A percentile compares a stretch with the other conserved stretches of the same genome.
These are phyloP conservation scores for Cunninghamia lanceolata DNA, from an alignment of 75 land plant genomes.

Conservation along the genomic window DNA sequence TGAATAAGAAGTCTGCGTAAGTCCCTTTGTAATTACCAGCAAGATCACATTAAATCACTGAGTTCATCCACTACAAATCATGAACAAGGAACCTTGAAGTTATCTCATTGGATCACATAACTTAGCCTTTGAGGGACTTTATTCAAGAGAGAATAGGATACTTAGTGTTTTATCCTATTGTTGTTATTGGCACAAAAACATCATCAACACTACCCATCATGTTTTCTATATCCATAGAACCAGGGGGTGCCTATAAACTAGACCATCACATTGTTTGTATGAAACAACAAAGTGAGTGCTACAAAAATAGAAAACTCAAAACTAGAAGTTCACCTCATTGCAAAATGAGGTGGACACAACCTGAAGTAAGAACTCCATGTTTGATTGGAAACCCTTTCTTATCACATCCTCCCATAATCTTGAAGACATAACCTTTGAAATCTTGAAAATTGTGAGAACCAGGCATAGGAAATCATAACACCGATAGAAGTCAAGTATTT, in stretches of 20 bases:
- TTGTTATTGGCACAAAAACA: too few species aligned
- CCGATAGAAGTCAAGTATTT: too few species aligned
- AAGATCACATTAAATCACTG: too few species aligned
- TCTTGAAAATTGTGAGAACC: slow-evolving; percentile 35
- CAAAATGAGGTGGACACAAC: slow-evolving; percentile 63
- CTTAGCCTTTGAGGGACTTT: too few species aligned
- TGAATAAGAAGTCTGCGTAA: too few species aligned
- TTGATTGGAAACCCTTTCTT: slow-evolving; percentile 88
- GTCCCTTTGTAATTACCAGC: too few species aligned
- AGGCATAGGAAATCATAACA: too few species aligned
- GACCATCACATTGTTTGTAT: neutral
- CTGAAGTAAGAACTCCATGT: slow-evolving; percentile 72
- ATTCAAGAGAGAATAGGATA: too few species aligned
- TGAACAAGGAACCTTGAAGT: too few species aligned
- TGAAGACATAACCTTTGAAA: slow-evolving; percentile 82
- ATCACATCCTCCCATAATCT: slow-evolving; percentile 84
- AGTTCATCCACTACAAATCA: too few species aligned
- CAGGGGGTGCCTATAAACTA: slow-evolving; percentile 48
- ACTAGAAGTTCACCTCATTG: slow-evolving; percentile 41
- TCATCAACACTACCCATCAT: slow-evolving; percentile 78
- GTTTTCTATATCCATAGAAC: slow-evolving; percentile 75
- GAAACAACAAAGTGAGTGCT: neutral
- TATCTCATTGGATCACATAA: too few species aligned
- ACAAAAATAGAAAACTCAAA: neutral
- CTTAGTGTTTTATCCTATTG: too few species aligned